Evolutionary conservation across 2,329 filamentous ascomycete genomes (phyloP), one percentile per base, ranked within the genome.

Genomic region (Calonectria pseudoturangicola): DNA sequence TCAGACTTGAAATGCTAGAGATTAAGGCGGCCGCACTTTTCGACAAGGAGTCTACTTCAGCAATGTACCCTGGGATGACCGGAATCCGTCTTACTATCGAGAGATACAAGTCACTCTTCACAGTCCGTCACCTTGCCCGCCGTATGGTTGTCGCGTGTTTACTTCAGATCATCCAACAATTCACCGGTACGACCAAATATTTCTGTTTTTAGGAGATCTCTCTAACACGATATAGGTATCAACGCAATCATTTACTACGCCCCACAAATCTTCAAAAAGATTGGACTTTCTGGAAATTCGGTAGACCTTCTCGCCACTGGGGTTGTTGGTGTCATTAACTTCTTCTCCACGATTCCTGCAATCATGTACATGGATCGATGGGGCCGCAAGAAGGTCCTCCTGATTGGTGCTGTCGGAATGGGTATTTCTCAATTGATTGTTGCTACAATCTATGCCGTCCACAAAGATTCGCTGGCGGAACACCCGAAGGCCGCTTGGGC

Each of bases 191-290:
- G 36, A 7, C 21, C 12, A 25, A 2, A 16, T 0, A 12, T 25
- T 28, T 16, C 1, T 3, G 9, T 21, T 28, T 9, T 6, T 39
- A 15, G 3, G 2, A 2, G 10, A 12, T 1, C 2, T 4, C 1
- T 47, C 63, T 72, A 51, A 67, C 21, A 9, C 4, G 1, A 2
- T 9, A 50, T 39, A 74, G 70, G 72, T 10, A 76, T 82, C 4
- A 85, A 85, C 68, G 83, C 83, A 2, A 85, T 88, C 51, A 86
- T 89, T 77, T 90, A 90, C 83, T 90, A 90, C 74, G 87, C 87
- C 0, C 89, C 89, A 0, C 85, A 87, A 58, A 91, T 91, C 74
- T 91, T 91, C 83, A 82, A 83, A 64, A 84, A 87, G 75, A 83
- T 91, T 25, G 89, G 89, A 18, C 82, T 91, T 10, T 74, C 68